Evolutionary conservation across 1,284 basidiomycete genomes (phyloP), one percentile per base, ranked within the genome.

Genomic region (Cutaneotrichosporon sp.): DNA sequence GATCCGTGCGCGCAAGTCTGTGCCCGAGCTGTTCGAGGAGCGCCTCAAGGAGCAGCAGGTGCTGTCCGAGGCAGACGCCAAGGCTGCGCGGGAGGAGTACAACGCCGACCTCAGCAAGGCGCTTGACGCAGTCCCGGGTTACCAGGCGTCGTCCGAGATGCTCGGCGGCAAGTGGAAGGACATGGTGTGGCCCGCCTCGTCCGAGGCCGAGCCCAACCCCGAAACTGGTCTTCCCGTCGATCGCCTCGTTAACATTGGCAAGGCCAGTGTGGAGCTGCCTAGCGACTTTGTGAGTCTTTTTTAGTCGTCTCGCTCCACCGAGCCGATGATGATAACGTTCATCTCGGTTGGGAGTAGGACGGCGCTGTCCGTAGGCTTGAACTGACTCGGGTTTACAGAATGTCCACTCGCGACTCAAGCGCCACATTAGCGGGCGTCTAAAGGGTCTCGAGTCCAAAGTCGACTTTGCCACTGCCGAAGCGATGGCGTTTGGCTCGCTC

Each of bases 401-500:
- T 64, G 81, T 91, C 41, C 90, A 93, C 67, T 76, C 86, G 5
- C 82, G 90, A 45, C 72, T 93, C 44, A 81, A 84, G 52, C 77
- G 89, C 15, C 90, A 92, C 66, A 83, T 91, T 51, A 86, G 86
- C 73, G 81, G 82, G 63, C 80, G 90, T 3, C 65, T 90, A n/a
- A 79, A 83, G 61, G 83, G 82, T 48, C 72, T 93, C 40, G 83
- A 88, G 48, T 76, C 82, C 3, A 78, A 78, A 37, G 86, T 94
- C 39, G 88, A 92, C 67, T 93, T 87, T 80, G 87, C 88, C 1
- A 90, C 88, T 33, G 90, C 87, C 10, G 90, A 94, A 77, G 87
- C 88, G 0, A 76, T 92, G 73, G 90, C 89, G 0, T 89, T 90
- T 64, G 90, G 90, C 0, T 83, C 87, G 1, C 77, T 92, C 36